Conservation (phyloP, 1,139 yeast species). For the Geotrichum macrosporum region DNA sequence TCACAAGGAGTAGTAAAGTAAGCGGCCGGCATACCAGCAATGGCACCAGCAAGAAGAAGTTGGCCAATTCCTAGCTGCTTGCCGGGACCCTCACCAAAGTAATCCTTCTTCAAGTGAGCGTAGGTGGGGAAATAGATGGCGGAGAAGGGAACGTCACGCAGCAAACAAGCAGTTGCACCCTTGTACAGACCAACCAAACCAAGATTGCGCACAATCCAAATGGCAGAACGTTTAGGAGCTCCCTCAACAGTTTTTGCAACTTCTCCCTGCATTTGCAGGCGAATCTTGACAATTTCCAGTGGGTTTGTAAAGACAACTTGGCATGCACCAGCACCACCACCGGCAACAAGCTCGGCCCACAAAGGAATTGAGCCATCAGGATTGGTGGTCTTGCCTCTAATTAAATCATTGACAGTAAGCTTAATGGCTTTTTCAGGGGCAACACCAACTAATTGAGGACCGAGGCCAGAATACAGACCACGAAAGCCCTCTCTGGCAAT, state of each 20-base stretch:
- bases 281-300: slow-evolving; percentile 88
- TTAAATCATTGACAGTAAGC: slow-evolving; percentile 86
- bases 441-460: slow-evolving; percentile 93
- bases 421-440: slow-evolving; percentile 99
- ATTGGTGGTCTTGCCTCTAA: slow-evolving; percentile 67
- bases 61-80: slow-evolving; percentile 72
- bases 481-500: slow-evolving; percentile 70
- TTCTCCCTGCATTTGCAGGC: slow-evolving; percentile 92
- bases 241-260: slow-evolving; percentile 45
- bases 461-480: slow-evolving; percentile 91
- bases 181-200: slow-evolving; percentile 84
- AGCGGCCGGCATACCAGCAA: slow-evolving; percentile 98
- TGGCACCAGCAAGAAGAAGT: slow-evolving; percentile 79
- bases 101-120: slow-evolving; percentile 79
- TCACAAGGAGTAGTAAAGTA: slow-evolving; percentile 94
- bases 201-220: slow-evolving; percentile 68
- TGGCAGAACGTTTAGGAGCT: slow-evolving; percentile 51
- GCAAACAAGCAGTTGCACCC: slow-evolving; percentile 86
- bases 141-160: slow-evolving; percentile 94
- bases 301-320: slow-evolving; percentile 97
- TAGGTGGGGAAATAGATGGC: slow-evolving; percentile 97
- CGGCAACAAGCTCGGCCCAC: slow-evolving; percentile 76
- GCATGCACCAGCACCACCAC: slow-evolving; percentile 94
- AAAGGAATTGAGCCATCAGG: slow-evolving; percentile 52
- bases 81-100: slow-evolving; percentile 79